Base-by-base conservation (phyloP, 2,329 filamentous ascomycete species). In the Alternaria gaisen region DNA sequence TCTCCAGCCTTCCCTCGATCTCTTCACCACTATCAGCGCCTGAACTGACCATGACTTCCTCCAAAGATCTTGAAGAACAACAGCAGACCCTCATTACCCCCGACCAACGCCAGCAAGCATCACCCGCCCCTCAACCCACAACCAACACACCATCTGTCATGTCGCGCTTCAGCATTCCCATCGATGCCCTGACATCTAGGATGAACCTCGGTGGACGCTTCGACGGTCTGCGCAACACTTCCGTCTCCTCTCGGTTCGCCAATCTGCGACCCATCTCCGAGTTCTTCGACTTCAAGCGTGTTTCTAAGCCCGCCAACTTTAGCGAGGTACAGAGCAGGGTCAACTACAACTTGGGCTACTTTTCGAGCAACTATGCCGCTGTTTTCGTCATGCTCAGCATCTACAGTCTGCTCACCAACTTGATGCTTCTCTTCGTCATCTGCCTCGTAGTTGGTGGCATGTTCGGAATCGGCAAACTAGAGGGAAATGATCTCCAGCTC, bases 341-440 rank as follows among this genome's bases (percentile, higher is more conserved):
- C 83, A 97, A 96, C 85, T 97, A 97, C 89, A 99, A 99, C 82
- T 83, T 99, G 68, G 89, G 91, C 79, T 91, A 98, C 84, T 99
- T 97, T 86, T 96, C 93, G 65, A 97, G 93, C 90, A 99, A 99
- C 85, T 99, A 99, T 87, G 91, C 91, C 70, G 90, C 91, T 66
- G 88, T 98, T 72, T 97, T 98, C 79, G 85, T 91, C 73, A 96
- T 99, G 90, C 90, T 99, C 76, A 92, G 91, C 84, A 90, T 99
- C 82, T 99, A 99, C 85, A 92, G 92, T 75, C 83, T 99, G 74
- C 86, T 99, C 75, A 95, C 92, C 72, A 98, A 97, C 83, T 85
- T 88, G 75, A 82, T 89, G 46, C 86, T 99, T 53, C 88, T 97
- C 63, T 97, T 98, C 79, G 93, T 96, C 81, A 97, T 99, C 78